Evolutionary conservation across 768 basidiomycete genomes (phyloP), one percentile per base, ranked within the genome.

Genomic region (Bullera alba): DNA sequence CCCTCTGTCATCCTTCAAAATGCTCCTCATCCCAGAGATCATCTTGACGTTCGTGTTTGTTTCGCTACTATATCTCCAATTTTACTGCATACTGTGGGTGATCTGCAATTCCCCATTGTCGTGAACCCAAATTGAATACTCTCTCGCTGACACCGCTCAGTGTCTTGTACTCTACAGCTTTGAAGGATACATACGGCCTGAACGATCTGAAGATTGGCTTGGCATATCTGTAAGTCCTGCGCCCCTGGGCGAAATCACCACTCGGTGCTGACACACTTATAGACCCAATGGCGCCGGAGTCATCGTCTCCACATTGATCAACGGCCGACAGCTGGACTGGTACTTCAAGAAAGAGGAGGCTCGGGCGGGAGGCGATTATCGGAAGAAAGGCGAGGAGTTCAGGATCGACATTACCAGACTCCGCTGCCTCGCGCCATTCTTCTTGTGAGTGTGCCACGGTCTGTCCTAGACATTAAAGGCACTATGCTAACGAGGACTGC

Each of bases 161-260:
- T 21, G 67, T 68, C 1, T 56, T 68, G 2, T 72, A 60, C 50
- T 69, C 84, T 1, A 78, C 82, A 0, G 75, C 83, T 0, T 82
- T 87, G 63, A 73, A 76, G 43, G 54, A 70, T 1, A 73, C 77
- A 0, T 88, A 90, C 56, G 77, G 71, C 53, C 75, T 87, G 17
- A 78, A 70, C 49, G 79, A 85, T 54, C 81, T 81, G 3, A 77
- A 79, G 21, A 77, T 86, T 27, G 88, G 88, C 2, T 71, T 91
- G 4, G 88, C 85, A 67, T 91, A 83, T 74, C 73, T 90, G 47
- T 70, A 50, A 50, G 66, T 57, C 32, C n/a, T 8, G n/a, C n/a
- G n/a, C n/a, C 29, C 28, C 19, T 37, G 17, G 19, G 10, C 26
- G 21, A 28, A 25, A 6, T 35, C 32, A 26, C 32, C 17, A 46